A percentile compares a stretch with the other conserved stretches of the same genome.
Conservation (phyloP, 2,329 filamentous ascomycete species). For the Pseudogymnoascus sp. region DNA sequence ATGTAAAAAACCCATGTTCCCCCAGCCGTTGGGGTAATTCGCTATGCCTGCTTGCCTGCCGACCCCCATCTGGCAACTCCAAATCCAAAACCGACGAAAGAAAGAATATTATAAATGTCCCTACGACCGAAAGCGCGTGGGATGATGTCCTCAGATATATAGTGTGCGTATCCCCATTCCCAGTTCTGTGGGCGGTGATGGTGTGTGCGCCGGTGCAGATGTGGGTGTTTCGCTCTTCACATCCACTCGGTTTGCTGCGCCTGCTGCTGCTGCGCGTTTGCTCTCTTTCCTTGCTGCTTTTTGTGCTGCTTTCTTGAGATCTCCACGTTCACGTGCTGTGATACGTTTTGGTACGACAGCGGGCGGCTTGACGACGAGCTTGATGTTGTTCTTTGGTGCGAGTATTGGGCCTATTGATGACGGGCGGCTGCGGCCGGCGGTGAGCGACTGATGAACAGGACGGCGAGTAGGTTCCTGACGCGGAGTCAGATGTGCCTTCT, state of each 20-base stretch:
- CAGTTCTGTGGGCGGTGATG: background rate
- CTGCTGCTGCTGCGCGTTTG: conserved; percentile 12
- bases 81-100: conserved; percentile 6
- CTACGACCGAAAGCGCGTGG: background rate
- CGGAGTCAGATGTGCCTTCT: background rate
- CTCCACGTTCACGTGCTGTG: conserved; percentile 18
- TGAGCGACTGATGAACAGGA: background rate
- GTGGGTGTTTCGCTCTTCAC: background rate
- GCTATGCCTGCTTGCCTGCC: background rate
- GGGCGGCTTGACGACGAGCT: background rate
- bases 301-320: conserved; percentile 21
- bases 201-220: background rate
- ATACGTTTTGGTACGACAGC: conserved; percentile 9
- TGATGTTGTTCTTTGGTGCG: background rate
- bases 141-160: conserved; percentile 10
- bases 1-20: background rate
- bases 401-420: background rate
- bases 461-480: background rate
- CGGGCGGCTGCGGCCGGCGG: too few relatives aligned
- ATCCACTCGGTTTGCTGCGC: background rate
- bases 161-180: conserved; percentile 10
- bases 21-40: background rate
- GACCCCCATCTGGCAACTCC: background rate
- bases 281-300: conserved; percentile 19
- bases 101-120: background rate